phyloP scores from a whole-genome alignment of 768 basidiomycete species.

The Grammothele lineata region DNA sequence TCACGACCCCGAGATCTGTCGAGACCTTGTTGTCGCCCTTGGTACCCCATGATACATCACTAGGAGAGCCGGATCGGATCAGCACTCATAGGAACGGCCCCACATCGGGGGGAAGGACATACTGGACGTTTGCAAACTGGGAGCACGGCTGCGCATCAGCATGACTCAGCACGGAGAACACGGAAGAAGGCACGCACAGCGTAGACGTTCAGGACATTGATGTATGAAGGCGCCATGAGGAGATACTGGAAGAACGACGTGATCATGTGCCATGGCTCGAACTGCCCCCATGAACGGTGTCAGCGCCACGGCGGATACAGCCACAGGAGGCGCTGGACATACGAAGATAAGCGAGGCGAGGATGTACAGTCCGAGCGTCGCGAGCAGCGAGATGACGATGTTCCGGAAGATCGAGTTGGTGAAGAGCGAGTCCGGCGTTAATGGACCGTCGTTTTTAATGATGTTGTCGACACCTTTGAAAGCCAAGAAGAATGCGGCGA shows the following conservation, averaged over 20 bases:
- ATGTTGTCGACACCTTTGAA: constrained; percentile 74
- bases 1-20: constrained; percentile 83
- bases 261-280: constrained; percentile 99
- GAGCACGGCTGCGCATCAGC: constrained; percentile 2
- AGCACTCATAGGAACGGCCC: background rate
- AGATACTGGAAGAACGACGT: constrained; percentile 93
- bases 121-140: constrained; percentile 81
- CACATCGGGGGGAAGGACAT: constrained; percentile 12
- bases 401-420: constrained; percentile 79
- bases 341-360: constrained; percentile 82
- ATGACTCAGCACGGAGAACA: background rate
- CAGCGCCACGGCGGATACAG: background rate
- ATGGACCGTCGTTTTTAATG: constrained; percentile 37
- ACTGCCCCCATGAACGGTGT: constrained; percentile 37
- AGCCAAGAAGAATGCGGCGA: constrained; percentile 77
- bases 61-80: constrained; percentile 15
- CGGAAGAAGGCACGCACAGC: constrained; percentile 40
- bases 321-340: constrained; percentile 30
- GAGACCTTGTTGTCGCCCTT: constrained; percentile 89
- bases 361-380: constrained; percentile 89
- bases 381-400: constrained; percentile 79
- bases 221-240: constrained; percentile 91
- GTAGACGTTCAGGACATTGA: constrained; percentile 90
- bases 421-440: constrained; percentile 61
- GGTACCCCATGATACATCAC: constrained; percentile 92